A percentile compares a stretch with the other conserved stretches of the same genome.
These are phyloP conservation scores for Elymus sibiricus DNA, from an alignment of 176 grass and related monocot species.

Conservation along the genomic window DNA sequence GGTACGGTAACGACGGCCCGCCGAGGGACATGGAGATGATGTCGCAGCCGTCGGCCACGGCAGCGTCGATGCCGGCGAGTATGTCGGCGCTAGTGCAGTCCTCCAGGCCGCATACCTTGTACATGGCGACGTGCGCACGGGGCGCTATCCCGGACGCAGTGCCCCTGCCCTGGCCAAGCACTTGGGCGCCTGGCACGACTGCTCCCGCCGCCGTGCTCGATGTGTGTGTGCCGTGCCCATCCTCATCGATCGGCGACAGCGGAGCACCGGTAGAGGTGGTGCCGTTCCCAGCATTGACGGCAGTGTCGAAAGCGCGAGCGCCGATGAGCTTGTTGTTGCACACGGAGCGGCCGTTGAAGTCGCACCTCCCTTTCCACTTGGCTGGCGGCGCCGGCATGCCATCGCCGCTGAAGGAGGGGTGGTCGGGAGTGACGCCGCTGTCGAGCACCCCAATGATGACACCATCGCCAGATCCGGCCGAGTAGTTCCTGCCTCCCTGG, in stretches of 20 bases:
- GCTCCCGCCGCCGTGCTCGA: constrained; percentile 58
- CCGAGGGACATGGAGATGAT: constrained; percentile 39
- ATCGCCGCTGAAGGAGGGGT: constrained; percentile 53
- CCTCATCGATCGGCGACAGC: constrained; percentile 15
- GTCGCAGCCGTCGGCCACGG: constrained; percentile 45
- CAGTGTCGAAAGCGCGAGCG: constrained; percentile 14
- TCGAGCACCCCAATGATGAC: constrained; percentile 67
- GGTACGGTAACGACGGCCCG: background rate
- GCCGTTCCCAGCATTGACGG: background rate
- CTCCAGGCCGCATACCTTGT: constrained; percentile 32
- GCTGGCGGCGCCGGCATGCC: constrained; percentile 45
- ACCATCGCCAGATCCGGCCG: constrained; percentile 20
- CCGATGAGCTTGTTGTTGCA: constrained; percentile 84
- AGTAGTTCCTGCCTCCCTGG: constrained; percentile 4
- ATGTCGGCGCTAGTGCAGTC: constrained; percentile 20
- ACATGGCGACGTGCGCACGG: constrained; percentile 46
- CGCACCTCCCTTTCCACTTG: constrained; percentile 53
- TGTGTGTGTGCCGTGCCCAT: constrained; percentile 63
- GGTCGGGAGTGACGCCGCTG: constrained; percentile 39
- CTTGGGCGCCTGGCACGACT: constrained; percentile 29
- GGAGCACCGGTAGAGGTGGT: background rate
- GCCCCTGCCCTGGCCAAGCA: constrained; percentile 32
- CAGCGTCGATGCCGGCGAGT: constrained; percentile 38
- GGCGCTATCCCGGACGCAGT: constrained; percentile 39
- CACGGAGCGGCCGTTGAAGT: constrained; percentile 32